Base-by-base conservation (phyloP, 1,284 basidiomycete genomes). In the Vanrija pseudolonga region DNA sequence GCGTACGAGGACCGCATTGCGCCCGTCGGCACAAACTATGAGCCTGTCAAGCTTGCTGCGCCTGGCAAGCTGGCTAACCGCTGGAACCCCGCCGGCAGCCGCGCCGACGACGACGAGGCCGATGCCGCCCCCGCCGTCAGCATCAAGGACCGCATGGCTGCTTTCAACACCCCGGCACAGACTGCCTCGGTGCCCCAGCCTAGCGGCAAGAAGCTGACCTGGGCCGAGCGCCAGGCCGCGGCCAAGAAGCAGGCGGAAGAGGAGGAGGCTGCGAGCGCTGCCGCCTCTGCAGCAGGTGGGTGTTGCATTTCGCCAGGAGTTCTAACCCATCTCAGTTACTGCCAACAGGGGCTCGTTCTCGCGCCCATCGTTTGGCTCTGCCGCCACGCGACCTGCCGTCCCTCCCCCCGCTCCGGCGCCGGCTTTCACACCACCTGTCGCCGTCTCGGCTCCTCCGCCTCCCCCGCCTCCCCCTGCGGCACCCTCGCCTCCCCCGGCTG, bases 201-300 rank as follows among this genome's bases (percentile, higher is more conserved):
- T 9, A 61, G 53, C 48, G 44, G 50, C 9, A 88, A 89, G 80
- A 92, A 91, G 72, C 76, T 94, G 52, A 93, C 90, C 0, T 95
- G 92, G 92, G 87, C 84, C 57, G 88, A 95, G 72, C 81, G 92
- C 38, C 91, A 95, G 71, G 90, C 89, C 0, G 77, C 86, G 28
- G 86, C 90, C 4, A 93, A 92, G 80, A 87, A 86, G 67, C 87
- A 90, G 65, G 79, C 81, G 11, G 88, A 86, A 63, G 89, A 89
- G 65, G 92, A 96, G 57, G 89, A 90, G 57, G 79, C 80, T 3
- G 80, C 78, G 23, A 90, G 88, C 64, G 79, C 80, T 43, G 87
- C 87, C 3, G 73, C 75, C 1, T 67, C 65, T 32, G 55, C 71
- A 22, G 78, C 77, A 22, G 75, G 74, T 38, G 28, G 19, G 45